Percentiles rank a stretch among this genome's conserved stretches.
Conservation (phyloP, 768 basidiomycete genomes). For the Boletus tomentosulus region DNA sequence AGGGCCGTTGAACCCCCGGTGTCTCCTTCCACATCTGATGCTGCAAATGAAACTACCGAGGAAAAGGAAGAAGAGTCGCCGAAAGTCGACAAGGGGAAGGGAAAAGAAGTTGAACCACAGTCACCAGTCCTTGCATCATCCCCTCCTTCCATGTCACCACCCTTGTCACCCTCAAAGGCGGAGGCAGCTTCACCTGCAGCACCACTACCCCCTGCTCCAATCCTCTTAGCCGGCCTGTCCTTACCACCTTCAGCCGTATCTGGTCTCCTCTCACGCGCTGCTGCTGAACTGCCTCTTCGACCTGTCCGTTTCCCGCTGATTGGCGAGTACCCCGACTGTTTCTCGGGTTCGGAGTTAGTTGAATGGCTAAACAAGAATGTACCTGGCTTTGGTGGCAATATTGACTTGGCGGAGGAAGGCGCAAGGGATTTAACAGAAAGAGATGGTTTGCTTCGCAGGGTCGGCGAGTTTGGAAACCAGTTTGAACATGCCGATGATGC, state of each 20-base stretch:
- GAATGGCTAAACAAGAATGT: conserved; percentile 79
- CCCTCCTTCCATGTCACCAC: conserved; percentile 63
- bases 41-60: conserved; percentile 21
- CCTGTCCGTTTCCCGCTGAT: conserved; percentile 73
- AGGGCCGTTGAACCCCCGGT: conserved; percentile 37
- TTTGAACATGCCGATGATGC: conserved; percentile 77
- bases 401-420: conserved; percentile 77
- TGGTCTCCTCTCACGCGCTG: conserved; percentile 65
- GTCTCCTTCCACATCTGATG: conserved; percentile 25
- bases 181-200: conserved; percentile 37
- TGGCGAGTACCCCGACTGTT: conserved; percentile 82
- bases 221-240: conserved; percentile 73
- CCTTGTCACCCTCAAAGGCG: conserved; percentile 43
- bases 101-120: conserved; percentile 49
- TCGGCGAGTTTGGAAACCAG: conserved; percentile 80
- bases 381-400: conserved; percentile 68
- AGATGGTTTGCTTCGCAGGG: conserved; percentile 57
- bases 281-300: conserved; percentile 64
- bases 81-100: conserved; percentile 83
- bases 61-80: conserved; percentile 36
- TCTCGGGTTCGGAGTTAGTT: conserved; percentile 86
- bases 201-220: conserved; percentile 45
- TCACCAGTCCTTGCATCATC: conserved; percentile 38
- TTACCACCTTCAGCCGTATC: conserved; percentile 64
- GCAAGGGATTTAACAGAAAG: conserved; percentile 51